Evolutionary conservation across 345 rosid genomes (phyloP).

Genomic region (Citrus medica): DNA sequence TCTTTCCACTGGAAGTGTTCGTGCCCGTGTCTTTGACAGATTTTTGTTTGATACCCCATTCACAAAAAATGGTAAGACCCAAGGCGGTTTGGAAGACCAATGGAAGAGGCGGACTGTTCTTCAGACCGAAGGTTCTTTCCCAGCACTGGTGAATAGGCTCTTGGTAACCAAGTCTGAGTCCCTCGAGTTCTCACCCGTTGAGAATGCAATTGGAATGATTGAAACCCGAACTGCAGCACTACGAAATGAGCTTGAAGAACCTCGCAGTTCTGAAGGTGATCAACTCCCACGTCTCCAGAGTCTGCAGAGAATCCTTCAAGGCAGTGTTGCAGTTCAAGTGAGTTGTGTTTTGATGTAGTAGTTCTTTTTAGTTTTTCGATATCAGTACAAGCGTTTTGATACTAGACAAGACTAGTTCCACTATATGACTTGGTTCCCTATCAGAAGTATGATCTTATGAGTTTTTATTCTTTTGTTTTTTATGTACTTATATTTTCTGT

Average conservation of each 20-base stretch:
- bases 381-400: background rate
- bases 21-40: slow-evolving; percentile 94
- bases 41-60: slow-evolving; percentile 99
- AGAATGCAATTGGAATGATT: slow-evolving; percentile 98
- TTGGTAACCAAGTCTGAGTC: slow-evolving; percentile 89
- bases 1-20: slow-evolving; percentile 89
- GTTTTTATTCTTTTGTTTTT: no score
- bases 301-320: slow-evolving; percentile 97
- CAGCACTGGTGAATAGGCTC: slow-evolving; percentile 91
- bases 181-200: slow-evolving; percentile 96
- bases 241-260: slow-evolving; percentile 94
- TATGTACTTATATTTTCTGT: background rate
- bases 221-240: slow-evolving; percentile 95
- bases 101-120: slow-evolving; percentile 98
- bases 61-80: slow-evolving; percentile 97
- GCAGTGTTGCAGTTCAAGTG: slow-evolving; percentile 99
- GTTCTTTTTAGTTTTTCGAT: background rate
- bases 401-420: background rate
- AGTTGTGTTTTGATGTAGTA: slow-evolving; percentile 15
- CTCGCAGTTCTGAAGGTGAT: slow-evolving; percentile 98
- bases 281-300: slow-evolving; percentile 95
- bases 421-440: background rate
- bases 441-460: background rate
- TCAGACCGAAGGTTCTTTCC: slow-evolving; percentile 94
- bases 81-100: slow-evolving; percentile 97